Evolutionary conservation across 2,329 filamentous ascomycete species (phyloP), one percentile per base, ranked within the genome.

Genomic region (Hypoxylon sp.): DNA sequence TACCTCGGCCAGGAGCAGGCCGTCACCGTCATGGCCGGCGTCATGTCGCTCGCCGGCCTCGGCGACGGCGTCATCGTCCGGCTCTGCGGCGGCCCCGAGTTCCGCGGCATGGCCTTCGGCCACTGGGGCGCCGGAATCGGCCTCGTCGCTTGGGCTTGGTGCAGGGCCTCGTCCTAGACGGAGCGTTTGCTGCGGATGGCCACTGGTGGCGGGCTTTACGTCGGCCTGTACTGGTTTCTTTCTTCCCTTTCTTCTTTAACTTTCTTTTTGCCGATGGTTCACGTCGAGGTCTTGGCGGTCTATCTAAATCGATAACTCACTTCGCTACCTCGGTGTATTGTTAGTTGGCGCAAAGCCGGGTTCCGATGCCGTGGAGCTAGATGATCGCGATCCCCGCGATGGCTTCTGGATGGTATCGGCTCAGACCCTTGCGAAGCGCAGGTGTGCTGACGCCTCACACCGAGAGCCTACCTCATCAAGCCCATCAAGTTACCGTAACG

Each of bases 331-430:
- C 8, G 29, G 7, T 31, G 29, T 29, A 3, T 11, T 29, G 13
- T 29, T 11, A 11, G 9, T 10, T 29, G 27, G 9, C 27, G 26
- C 15, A 37, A 20, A 26, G 9, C 35, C 21, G n/a, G n/a, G 42
- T 40, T 47, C 50, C 35, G 42, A 53, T 26, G 50, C 17, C 31
- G 42, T 53, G 50, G 42, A 53, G 47, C 23, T 20, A 38, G 33
- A n/a, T 23, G 40, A 21, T 35, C 15, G 37, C 13, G 23, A 40
- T 43, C 52, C 52, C 57, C 52, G 52, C 52, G 47, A 49, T 60
- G 40, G 21, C 7, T 17, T 20, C 38, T 42, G 18, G 10, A 49
- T n/a, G n/a, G n/a, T n/a, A 26, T 13, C 18, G 21, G 6, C 11
- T n/a, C 9, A n/a, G 10, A 42, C n/a, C 27, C 13, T 11, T 29